Base-by-base conservation (phyloP, 23 red algal genomes). In the Chondrus crispus region DNA sequence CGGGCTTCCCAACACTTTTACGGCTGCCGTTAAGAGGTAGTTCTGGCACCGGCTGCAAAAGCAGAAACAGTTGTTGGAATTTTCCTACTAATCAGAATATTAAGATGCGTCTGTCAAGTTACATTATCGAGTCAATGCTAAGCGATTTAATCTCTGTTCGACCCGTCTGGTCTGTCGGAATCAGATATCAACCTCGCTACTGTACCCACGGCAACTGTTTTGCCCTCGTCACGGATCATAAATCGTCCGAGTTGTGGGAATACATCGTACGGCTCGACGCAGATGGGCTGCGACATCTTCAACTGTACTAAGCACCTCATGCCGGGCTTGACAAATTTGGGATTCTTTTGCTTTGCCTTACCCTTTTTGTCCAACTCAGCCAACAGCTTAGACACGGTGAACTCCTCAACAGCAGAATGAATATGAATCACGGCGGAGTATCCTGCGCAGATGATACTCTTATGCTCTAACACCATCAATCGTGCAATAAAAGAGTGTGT, bases 201-300 rank as follows among this genome's bases (percentile, higher is more conserved):
- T 19, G 93, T 87, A 30, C 97, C 97, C 20, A 95, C 97, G 58
- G 91, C 97, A 46, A 98, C 80, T 5, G 97, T 98, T 55, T 87
- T 95, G 36, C 93, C 93, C 79, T 98, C 97, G 66, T 98, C 97
- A 22, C 97, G 83, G 30, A 98, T 92, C 86, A 96, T 98, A 62
- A 98, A 98, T 50, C 97, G 88, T 4, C 97, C 97, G 0, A 98
- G 92, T 44, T 90, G 94, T 29, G 97, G 89, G 73, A 98, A 98
- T 16, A 84, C 94, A 79, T 96, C 95, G 58, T 92, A 98, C 28
- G 93, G 83, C 40, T 93, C 88, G 6, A 98, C 81, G 69, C 97
- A 98, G 32, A 98, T 81, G 39, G 94, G 94, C 41, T 85, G 82
- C 37, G 90, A 52, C 2, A 91, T 81, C 16, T 51, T 72, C 9